Conservation (phyloP, 495 filamentous ascomycete genomes). For the Rhizodiscina lignyota region DNA sequence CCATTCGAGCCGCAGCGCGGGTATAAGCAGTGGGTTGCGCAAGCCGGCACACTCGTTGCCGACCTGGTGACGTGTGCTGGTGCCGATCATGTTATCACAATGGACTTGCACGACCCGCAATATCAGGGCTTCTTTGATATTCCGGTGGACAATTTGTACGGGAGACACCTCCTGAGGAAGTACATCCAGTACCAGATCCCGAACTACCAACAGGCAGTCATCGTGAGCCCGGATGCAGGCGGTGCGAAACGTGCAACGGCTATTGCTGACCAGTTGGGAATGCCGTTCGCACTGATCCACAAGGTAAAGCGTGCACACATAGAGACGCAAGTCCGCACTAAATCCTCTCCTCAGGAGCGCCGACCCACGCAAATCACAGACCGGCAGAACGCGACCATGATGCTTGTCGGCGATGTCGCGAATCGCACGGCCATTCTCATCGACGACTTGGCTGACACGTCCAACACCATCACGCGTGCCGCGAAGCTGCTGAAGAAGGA, state of each 20-base stretch:
- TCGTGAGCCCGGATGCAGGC: conserved; percentile 92
- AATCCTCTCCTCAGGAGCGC: conserved; percentile 52
- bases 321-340: conserved; percentile 1
- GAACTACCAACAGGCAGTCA: conserved; percentile 71
- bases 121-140: conserved; percentile 99
- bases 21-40: conserved; percentile 97
- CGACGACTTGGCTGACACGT: conserved; percentile 90
- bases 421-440: conserved; percentile 73
- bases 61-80: conserved; percentile 91
- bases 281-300: conserved; percentile 93
- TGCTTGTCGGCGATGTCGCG: conserved; percentile 83
- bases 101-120: conserved; percentile 95
- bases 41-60: conserved; percentile 88
- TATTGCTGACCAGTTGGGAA: conserved; percentile 81
- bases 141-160: conserved; percentile 92
- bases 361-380: conserved; percentile 87
- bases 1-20: conserved; percentile 69
- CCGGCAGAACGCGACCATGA: conserved; percentile 94
- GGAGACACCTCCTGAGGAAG: conserved; percentile 66
- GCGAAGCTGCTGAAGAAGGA: conserved; percentile 95
- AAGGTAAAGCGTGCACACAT: conserved; percentile 47
- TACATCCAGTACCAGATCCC: conserved; percentile 84
- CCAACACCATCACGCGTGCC: conserved; percentile 88
- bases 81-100: conserved; percentile 91
- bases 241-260: conserved; percentile 95